phyloP scores from a whole-genome alignment of 2,329 filamentous ascomycete genomes.

The Capronia coronata region DNA sequence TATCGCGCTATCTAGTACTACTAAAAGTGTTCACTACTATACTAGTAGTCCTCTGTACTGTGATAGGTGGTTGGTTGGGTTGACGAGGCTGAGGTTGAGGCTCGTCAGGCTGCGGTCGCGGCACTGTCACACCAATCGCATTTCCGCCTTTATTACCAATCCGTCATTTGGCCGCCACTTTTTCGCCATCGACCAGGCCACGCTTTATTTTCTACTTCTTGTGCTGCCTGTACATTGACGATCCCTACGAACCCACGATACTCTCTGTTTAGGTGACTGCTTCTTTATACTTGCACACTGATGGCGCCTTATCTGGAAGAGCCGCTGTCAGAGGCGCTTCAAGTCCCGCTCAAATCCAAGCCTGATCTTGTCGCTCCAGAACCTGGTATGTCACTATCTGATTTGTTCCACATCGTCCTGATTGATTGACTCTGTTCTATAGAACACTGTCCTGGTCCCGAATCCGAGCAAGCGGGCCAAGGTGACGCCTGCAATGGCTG shows the following conservation, averaged over 20 bases:
- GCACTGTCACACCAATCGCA: slow-evolving; percentile 4
- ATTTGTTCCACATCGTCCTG: not conserved
- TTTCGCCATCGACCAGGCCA: not conserved
- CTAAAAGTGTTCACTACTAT: too few relatives aligned
- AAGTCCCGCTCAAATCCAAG: slow-evolving; percentile 68
- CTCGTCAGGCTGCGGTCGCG: slow-evolving; percentile 5
- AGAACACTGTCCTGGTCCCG: slow-evolving; percentile 85
- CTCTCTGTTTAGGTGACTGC: not conserved
- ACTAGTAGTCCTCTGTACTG: too few relatives aligned
- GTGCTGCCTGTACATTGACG: too few relatives aligned
- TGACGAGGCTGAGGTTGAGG: too few relatives aligned
- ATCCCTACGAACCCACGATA: too few relatives aligned
- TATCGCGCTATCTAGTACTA: too few relatives aligned
- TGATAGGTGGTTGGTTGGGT: not conserved
- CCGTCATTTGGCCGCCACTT: not conserved
- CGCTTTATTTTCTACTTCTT: not conserved
- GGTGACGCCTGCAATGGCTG: slow-evolving; percentile 86
- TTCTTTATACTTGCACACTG: not conserved
- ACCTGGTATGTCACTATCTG: slow-evolving; percentile 49
- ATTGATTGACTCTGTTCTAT: slow-evolving; percentile 1
- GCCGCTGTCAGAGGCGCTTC: slow-evolving; percentile 63
- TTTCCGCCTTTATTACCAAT: slow-evolving; percentile 7
- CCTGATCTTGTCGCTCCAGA: slow-evolving; percentile 88
- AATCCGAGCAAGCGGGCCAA: slow-evolving; percentile 51
- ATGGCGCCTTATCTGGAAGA: slow-evolving; percentile 83